Evolutionary conservation across 2,329 filamentous ascomycete genomes (phyloP), one percentile per base, ranked within the genome.

Genomic region (Ascosphaera acerosa): DNA sequence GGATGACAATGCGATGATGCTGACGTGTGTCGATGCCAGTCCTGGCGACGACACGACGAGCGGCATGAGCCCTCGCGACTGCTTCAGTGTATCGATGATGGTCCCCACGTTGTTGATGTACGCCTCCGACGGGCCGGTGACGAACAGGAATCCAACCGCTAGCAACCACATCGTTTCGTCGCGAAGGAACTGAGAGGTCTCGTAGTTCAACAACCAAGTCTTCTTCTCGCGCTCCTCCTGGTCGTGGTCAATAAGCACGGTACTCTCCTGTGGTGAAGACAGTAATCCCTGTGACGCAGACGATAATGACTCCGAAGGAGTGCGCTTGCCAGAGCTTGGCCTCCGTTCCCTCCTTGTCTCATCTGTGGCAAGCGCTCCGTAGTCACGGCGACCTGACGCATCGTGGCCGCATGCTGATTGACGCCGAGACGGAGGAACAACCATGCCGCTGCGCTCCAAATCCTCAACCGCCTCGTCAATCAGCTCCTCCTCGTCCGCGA

Each of bases 161-260:
- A 97, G 73, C 47, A 71, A 76, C 84, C 84, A 97, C 84, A 94
- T 94, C 9, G 81, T 92, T 36, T 66, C 70, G 41, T 97, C 87
- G 15, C 66, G 62, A 6, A 97, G 61, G 49, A 94, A 97, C 3
- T 70, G 62, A 9, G 70, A 62, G 0, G 87, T 94, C 48, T 92
- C 84, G 28, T 77, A 78, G 43, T 94, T 94, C 40, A 94, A 64
- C 3, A 92, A 62, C 70, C 75, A 87, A 10, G 71, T 70, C 60
- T 92, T 92, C 59, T 84, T 89, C 38, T 70, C 59, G 23, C 62
- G 53, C 40, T 68, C 62, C 38, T 66, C 59, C 33, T 61, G 55
- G 18, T 58, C 54, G 20, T 23, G 20, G 20, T 9, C 12, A n/a
- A n/a, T n/a, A n/a, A n/a, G n/a, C n/a, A n/a, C n/a, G n/a, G n/a